phyloP scores from a whole-genome alignment of 352 stramenopile genomes.

The Blastocystis sp. region DNA sequence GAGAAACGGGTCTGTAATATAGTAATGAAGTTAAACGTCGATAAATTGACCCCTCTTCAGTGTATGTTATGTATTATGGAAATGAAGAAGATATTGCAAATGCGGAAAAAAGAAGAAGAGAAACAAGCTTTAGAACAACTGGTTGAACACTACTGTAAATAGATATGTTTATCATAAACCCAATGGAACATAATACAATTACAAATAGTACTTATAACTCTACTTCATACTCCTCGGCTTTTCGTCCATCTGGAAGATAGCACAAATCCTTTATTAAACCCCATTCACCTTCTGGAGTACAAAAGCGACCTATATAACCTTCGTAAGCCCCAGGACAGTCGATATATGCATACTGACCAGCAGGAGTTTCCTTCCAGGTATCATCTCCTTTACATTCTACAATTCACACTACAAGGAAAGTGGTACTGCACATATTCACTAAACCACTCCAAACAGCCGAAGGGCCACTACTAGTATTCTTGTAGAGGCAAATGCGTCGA shows the following conservation, averaged over 20 bases:
- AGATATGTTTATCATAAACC: background rate
- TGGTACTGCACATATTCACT: slow-evolving; percentile 44
- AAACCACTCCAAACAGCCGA: background rate
- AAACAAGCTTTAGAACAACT: background rate
- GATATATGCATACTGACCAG: slow-evolving; percentile 45
- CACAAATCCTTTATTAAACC: slow-evolving; percentile 29
- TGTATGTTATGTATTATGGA: background rate
- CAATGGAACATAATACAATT: background rate
- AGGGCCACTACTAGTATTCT: background rate
- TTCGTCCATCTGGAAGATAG: background rate
- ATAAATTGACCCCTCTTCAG: slow-evolving; percentile 23
- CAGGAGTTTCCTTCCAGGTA: slow-evolving; percentile 18
- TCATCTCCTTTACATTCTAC: slow-evolving; percentile 40
- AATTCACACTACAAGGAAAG: background rate
- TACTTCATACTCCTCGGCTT: background rate
- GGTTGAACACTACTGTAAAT: background rate
- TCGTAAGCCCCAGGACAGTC: background rate
- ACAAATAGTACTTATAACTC: background rate
- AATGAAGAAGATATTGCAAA: background rate
- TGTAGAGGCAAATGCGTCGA: slow-evolving; percentile 2
- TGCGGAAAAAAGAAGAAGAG: background rate
- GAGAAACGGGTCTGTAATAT: background rate
- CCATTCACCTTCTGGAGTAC: slow-evolving; percentile 4
- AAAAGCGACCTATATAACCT: slow-evolving; percentile 40
- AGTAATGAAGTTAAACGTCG: background rate